Base-by-base conservation (phyloP, 108 stramenopile genomes). In the Aurantiochytrium sp. region DNA sequence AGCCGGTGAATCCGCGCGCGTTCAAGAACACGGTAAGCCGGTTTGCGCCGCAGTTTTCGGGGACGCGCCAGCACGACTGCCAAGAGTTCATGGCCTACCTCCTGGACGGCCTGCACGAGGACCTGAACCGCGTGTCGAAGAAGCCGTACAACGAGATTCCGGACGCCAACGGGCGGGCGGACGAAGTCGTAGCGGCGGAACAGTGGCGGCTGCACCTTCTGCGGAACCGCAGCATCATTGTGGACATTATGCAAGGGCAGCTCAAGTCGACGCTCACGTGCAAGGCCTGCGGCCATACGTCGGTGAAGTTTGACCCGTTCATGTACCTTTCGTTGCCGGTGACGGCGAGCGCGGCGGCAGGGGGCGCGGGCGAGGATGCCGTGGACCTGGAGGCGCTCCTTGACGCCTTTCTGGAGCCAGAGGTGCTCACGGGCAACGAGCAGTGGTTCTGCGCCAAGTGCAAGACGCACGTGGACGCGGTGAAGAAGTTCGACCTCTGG, bases 171-270 rank as follows among this genome's bases (percentile, higher is more conserved):
- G 85, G 48, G 4, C 48, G 48, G 1, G 27, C 48, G 6, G 95
- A 96, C 86, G 94, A 94, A 39, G 92, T 90, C 6, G 94, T 96
- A 69, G 97, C 96, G 5, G 93, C 95, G 19, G 89, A 92, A 52
- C 94, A 96, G 19, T 98, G 96, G 96, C 91, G 94, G 24, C 92
- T 95, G 59, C 96, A 97, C 89, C 69, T 97, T 68, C 50, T 85
- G 68, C 92, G 97, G 31, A 96, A 98, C 92, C 92, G 93, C 59
- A 95, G 94, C 4, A 92, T 97, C 24, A 92, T 98, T 37, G 96
- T 97, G 10, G 98, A 98, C 65, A 90, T 97, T 54, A 97, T 98
- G 89, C 97, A 97, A 88, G 98, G 98, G n/a, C 98, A 98, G 89
- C 92, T 98, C 48, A 91, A 94, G 55, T 95, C 94, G 88, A 94